These are phyloP conservation scores for Coleophoma cylindrospora DNA, from an alignment of 2,329 filamentous ascomycete genomes.

Conservation along the genomic window DNA sequence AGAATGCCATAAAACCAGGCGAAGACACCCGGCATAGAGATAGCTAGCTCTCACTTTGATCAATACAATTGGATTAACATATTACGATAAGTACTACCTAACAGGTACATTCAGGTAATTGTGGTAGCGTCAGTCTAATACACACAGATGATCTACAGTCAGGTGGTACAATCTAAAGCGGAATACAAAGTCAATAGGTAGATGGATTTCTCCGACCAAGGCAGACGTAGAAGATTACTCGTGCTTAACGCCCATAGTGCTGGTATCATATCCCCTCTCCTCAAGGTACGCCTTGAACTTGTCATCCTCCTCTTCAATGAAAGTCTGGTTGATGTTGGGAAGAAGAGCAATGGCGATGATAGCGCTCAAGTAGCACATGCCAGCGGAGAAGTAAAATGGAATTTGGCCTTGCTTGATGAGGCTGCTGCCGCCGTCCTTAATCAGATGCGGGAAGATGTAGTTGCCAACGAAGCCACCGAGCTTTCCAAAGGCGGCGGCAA, in stretches of 20 bases:
- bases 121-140: too few relatives aligned
- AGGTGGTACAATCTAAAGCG: too few relatives aligned
- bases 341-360: slow-evolving; percentile 60
- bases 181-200: too few relatives aligned
- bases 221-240: slow-evolving; percentile 5
- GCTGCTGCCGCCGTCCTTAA: slow-evolving; percentile 50
- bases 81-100: too few relatives aligned
- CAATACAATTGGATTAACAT: too few relatives aligned
- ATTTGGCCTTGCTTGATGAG: slow-evolving; percentile 67
- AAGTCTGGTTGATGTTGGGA: slow-evolving; percentile 77
- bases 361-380: slow-evolving; percentile 72
- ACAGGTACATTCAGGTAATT: too few relatives aligned
- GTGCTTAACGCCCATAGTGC: slow-evolving; percentile 40
- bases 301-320: slow-evolving; percentile 72
- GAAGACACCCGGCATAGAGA: too few relatives aligned
- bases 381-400: slow-evolving; percentile 79
- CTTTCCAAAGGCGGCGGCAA: slow-evolving; percentile 70
- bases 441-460: slow-evolving; percentile 73
- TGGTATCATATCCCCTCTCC: slow-evolving; percentile 70
- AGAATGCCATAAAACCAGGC: too few relatives aligned
- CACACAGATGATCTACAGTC: too few relatives aligned
- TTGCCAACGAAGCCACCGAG: slow-evolving; percentile 82
- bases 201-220: too few relatives aligned
- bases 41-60: too few relatives aligned
- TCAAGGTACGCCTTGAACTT: slow-evolving; percentile 72